These are phyloP conservation scores for Talaromyces piceae DNA, from an alignment of 2,329 filamentous ascomycete genomes.

Conservation along the genomic window DNA sequence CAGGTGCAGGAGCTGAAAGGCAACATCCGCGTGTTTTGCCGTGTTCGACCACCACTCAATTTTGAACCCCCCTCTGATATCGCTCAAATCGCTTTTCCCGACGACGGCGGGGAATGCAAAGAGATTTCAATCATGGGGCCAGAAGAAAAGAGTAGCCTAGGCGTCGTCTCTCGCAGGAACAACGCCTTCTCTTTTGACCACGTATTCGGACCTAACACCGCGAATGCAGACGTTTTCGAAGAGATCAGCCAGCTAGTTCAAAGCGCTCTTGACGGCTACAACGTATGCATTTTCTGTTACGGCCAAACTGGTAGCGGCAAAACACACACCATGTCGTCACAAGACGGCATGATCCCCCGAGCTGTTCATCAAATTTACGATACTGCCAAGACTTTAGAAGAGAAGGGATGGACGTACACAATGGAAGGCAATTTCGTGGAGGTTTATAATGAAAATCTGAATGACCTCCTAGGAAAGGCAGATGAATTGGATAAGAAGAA, in stretches of 20 bases:
- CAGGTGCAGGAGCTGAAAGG: constrained; percentile 97
- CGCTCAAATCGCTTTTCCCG: constrained; percentile 72
- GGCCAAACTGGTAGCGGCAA: constrained; percentile 96
- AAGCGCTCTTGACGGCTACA: constrained; percentile 92
- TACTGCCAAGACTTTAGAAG: constrained; percentile 71
- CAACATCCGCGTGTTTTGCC: constrained; percentile 97
- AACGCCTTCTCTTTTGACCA: constrained; percentile 88
- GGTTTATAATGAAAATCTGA: constrained; percentile 96
- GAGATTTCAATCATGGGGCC: constrained; percentile 79
- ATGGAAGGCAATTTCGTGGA: constrained; percentile 96
- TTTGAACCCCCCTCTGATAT: constrained; percentile 52
- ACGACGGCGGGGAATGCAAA: constrained; percentile 71
- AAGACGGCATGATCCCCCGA: constrained; percentile 89
- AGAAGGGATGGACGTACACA: constrained; percentile 88
- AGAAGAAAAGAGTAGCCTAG: constrained; percentile 75
- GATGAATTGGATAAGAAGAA: constrained; percentile 71
- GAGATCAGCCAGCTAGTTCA: constrained; percentile 97
- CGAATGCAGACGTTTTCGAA: constrained; percentile 83
- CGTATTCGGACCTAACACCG: constrained; percentile 70
- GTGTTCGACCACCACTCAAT: constrained; percentile 69
- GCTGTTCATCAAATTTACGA: constrained; percentile 92
- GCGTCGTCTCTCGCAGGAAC: constrained; percentile 66
- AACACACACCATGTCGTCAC: constrained; percentile 88
- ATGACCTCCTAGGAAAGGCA: constrained; percentile 72
- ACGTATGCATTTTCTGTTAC: constrained; percentile 98